Percentiles rank a stretch among this genome's conserved stretches.
phyloP scores from a whole-genome alignment of 768 basidiomycete genomes.

The Boletus sp. region DNA sequence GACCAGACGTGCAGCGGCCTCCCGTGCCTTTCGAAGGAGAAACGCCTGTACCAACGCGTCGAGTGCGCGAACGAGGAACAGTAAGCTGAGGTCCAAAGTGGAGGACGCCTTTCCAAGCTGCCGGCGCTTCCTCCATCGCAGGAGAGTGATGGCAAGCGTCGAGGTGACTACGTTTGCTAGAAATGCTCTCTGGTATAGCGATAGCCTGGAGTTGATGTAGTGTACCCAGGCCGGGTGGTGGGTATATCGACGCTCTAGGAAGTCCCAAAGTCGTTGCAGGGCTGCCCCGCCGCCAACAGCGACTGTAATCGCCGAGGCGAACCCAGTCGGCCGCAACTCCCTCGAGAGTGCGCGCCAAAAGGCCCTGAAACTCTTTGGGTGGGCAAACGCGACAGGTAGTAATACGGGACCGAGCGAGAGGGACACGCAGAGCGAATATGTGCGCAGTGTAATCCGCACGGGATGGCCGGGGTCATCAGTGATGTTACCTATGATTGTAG shows the following conservation, averaged over 20 bases:
- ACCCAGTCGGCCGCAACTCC: constrained; percentile 60
- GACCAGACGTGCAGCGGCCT: not conserved
- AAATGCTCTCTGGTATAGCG: constrained; percentile 51
- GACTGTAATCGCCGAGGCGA: constrained; percentile 65
- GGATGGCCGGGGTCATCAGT: constrained; percentile 47
- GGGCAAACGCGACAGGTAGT: constrained; percentile 47
- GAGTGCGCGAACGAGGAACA: constrained; percentile 66
- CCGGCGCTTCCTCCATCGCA: constrained; percentile 46
- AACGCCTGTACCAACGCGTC: constrained; percentile 57
- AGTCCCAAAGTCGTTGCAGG: constrained; percentile 45
- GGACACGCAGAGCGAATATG: constrained; percentile 62
- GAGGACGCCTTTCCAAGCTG: constrained; percentile 36
- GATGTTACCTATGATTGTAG: not conserved
- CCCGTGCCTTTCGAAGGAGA: constrained; percentile 33
- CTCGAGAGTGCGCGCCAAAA: constrained; percentile 42
- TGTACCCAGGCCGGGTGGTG: not conserved
- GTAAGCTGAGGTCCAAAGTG: constrained; percentile 65
- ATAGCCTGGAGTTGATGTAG: constrained; percentile 25
- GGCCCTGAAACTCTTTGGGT: constrained; percentile 22
- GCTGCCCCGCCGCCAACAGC: constrained; percentile 62
- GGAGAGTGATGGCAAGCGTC: constrained; percentile 50
- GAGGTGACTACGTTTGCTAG: constrained; percentile 56
- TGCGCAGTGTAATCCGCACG: constrained; percentile 56
- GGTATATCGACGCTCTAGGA: constrained; percentile 9
- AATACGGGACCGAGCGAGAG: constrained; percentile 67